A percentile compares a stretch with the other conserved stretches of the same genome.
phyloP scores from a whole-genome alignment of 257 asterid genomes.

The Penstemon newberryi region DNA sequence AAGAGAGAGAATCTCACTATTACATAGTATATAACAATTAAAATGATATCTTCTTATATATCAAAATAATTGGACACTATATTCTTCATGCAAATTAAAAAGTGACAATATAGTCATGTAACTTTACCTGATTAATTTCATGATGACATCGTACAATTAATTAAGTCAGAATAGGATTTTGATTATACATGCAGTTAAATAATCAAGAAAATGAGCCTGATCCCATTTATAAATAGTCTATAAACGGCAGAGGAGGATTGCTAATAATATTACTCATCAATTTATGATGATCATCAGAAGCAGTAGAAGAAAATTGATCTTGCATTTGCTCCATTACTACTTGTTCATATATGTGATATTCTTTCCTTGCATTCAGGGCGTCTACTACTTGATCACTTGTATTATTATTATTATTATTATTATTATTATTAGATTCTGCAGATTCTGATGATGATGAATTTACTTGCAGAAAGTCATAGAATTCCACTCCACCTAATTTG shows the following conservation, averaged over 20 bases:
- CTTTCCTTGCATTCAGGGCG: constrained; percentile 36
- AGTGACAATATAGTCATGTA: neutral
- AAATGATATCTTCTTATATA: too few relatives aligned
- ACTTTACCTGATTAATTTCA: neutral
- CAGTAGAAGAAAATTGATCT: neutral
- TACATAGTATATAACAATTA: too few relatives aligned
- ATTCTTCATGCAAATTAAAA: too few relatives aligned
- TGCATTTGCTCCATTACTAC: constrained; percentile 58
- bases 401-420: too few relatives aligned
- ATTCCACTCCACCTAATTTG: too few relatives aligned
- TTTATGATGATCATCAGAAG: neutral
- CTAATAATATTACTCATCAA: too few relatives aligned
- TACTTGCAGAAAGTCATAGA: too few relatives aligned
- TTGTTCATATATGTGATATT: constrained; percentile 24
- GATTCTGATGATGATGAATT: too few relatives aligned
- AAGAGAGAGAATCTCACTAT: too few relatives aligned
- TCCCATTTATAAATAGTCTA: constrained; percentile 58
- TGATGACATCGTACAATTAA: neutral
- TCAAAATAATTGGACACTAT: too few relatives aligned
- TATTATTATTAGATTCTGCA: too few relatives aligned
- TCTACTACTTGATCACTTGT: constrained; percentile 51
- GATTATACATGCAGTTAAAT: neutral
- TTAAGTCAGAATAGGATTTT: too few relatives aligned
- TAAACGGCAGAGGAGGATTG: constrained; percentile 25
- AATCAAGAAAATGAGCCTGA: constrained; percentile 8